Conservation (phyloP, 2,329 filamentous ascomycete species). For the Didymellaceae sp. region DNA sequence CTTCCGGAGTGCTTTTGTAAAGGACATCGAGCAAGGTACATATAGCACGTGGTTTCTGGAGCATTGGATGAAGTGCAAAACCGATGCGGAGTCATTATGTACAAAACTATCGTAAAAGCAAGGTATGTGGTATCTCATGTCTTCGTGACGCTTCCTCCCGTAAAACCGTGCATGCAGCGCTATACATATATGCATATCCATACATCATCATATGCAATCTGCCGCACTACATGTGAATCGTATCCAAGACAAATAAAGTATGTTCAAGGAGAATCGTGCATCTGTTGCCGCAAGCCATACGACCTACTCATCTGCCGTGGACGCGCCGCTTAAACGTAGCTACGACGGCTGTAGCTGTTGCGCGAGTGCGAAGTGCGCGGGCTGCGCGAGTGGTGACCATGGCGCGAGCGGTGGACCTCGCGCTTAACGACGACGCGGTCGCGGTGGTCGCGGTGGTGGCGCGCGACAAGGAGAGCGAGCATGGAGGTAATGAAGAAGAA, state of each 20-base stretch:
- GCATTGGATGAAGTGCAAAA: too few relatives aligned
- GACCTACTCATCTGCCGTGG: too few relatives aligned
- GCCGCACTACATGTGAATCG: not conserved
- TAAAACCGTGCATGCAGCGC: too few relatives aligned
- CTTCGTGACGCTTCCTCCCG: slow-evolving; percentile 1
- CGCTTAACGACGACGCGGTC: slow-evolving; percentile 61
- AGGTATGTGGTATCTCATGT: slow-evolving; percentile 10
- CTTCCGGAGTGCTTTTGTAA: too few relatives aligned
- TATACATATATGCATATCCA: not conserved
- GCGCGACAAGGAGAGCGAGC: slow-evolving; percentile 68
- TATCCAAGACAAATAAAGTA: not conserved
- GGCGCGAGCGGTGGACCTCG: slow-evolving; percentile 56
- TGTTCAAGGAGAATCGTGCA: slow-evolving; percentile 29
- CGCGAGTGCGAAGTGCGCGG: slow-evolving; percentile 46
- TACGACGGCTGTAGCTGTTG: slow-evolving; percentile 46
- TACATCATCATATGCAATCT: slow-evolving; percentile 4
- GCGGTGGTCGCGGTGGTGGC: slow-evolving; percentile 51
- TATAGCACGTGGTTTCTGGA: too few relatives aligned
- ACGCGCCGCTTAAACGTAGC: slow-evolving; percentile 40
- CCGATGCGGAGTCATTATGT: too few relatives aligned
- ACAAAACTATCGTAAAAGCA: not conserved
- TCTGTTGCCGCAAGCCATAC: too few relatives aligned
- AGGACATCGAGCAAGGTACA: too few relatives aligned
- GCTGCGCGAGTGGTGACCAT: slow-evolving; percentile 50
- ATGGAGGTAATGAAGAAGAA: slow-evolving; percentile 49